These are phyloP conservation scores for Zygosaccharomyces rouxii DNA, from an alignment of 805 yeast genomes.

Conservation along the genomic window DNA sequence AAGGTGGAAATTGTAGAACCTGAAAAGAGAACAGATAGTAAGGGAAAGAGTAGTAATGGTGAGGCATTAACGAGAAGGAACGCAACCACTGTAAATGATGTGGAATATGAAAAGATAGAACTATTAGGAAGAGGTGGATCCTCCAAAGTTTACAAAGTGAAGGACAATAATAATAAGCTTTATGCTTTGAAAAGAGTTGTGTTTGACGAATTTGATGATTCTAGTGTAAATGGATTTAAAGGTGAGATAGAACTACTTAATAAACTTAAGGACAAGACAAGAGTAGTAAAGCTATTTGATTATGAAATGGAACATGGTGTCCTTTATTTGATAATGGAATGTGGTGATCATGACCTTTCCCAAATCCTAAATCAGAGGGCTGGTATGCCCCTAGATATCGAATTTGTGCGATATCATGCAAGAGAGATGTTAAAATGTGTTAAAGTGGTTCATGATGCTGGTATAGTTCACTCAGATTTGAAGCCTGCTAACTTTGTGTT, in stretches of 20 bases:
- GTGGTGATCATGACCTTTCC: slow-evolving; percentile 89
- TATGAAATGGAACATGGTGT: slow-evolving; percentile 62
- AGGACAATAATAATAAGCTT: slow-evolving; percentile 47
- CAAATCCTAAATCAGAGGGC: slow-evolving; percentile 63
- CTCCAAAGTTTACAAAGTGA: slow-evolving; percentile 82
- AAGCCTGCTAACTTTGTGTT: slow-evolving; percentile 70
- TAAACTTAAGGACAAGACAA: slow-evolving; percentile 51
- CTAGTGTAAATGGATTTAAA: slow-evolving; percentile 72
- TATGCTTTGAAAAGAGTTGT: slow-evolving; percentile 80
- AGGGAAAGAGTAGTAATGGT: slow-evolving; percentile 4
- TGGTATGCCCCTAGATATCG: slow-evolving; percentile 52
- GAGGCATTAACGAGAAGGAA: slow-evolving; percentile 10
- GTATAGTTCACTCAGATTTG: slow-evolving; percentile 79
- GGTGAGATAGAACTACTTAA: slow-evolving; percentile 80
- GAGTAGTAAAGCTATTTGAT: slow-evolving; percentile 79
- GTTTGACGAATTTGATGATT: slow-evolving; percentile 74
- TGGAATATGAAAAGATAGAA: slow-evolving; percentile 68
- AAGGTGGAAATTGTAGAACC: slow-evolving; percentile 12
- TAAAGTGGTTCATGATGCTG: slow-evolving; percentile 79
- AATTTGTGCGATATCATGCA: slow-evolving; percentile 76
- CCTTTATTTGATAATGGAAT: slow-evolving; percentile 80
- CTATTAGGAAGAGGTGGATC: slow-evolving; percentile 88
- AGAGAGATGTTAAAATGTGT: slow-evolving; percentile 78
- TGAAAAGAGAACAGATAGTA: not conserved
- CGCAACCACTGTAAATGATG: slow-evolving; percentile 48